Evolutionary conservation across 495 filamentous ascomycete species (phyloP).

Genomic region (Penicillium robsamsonii): DNA sequence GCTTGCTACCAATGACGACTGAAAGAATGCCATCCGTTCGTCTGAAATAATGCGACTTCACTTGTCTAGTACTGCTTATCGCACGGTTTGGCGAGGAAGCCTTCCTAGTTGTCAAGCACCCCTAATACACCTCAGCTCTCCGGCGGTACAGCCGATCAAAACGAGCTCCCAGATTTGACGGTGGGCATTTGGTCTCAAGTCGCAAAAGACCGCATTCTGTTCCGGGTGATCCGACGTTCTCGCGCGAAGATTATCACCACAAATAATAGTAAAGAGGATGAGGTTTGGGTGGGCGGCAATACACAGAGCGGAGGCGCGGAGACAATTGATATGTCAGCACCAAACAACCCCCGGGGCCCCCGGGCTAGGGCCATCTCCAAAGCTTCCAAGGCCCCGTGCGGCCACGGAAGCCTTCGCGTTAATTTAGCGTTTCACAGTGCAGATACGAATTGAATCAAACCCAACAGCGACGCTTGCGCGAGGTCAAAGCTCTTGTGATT

Average conservation of each 20-base stretch:
- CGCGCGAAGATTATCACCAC: constrained; percentile 4
- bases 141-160: constrained; percentile 13
- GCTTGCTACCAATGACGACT: constrained; percentile 20
- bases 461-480: constrained; percentile 4
- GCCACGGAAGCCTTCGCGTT: constrained; percentile 7
- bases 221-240: neutral
- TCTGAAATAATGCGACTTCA: constrained; percentile 4
- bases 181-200: constrained; percentile 21
- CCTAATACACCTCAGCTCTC: constrained; percentile 16
- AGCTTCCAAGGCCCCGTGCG: constrained; percentile 12
- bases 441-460: constrained; percentile 7
- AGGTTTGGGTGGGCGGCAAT: constrained; percentile 16
- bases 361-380: neutral
- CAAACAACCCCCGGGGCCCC: neutral
- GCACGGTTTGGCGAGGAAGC: neutral
- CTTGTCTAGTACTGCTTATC: neutral
- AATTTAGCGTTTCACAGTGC: constrained; percentile 1
- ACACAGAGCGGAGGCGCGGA: constrained; percentile 18
- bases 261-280: constrained; percentile 10
- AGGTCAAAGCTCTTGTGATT: constrained; percentile 17
- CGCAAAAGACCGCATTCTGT: constrained; percentile 19
- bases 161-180: constrained; percentile 12
- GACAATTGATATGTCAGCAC: constrained; percentile 30
- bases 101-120: constrained; percentile 12
- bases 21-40: constrained; percentile 21